Evolutionary conservation across 495 filamentous ascomycete species (phyloP), one percentile per base, ranked within the genome.

Genomic region (Viridothelium virens): DNA sequence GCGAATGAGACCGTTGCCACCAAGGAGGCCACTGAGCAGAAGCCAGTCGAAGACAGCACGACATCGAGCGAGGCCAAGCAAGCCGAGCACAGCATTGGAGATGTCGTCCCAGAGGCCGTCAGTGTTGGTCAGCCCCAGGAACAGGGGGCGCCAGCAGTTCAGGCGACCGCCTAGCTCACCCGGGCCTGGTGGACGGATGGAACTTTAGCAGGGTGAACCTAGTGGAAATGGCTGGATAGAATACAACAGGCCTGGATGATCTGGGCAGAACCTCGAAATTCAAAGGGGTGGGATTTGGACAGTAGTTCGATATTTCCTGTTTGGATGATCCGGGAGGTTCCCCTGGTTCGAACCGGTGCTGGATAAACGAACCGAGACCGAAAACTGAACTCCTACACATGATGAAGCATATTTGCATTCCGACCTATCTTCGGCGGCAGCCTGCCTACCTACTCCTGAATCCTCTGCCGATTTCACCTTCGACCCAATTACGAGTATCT

Each of bases 161-260:
- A 77, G 66, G 72, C 79, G 31, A 73, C 80, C 56, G 78, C 78
- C 63, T 83, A 79, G 74, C 70, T 59, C 34, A 11, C 61, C n/a
- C 11, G 53, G 5, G 48, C 10, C 46, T 33, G 59, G 10, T 46
- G 48, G 46, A 38, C 16, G 1, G 25, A 25, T 1, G 25, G 25
- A 25, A 25, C 25, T 25, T 25, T 25, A 25, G 1, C 25, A 25
- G 25, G 25, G 1, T 25, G 25, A 25, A 14, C 33, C 14, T 25
- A n/a, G 37, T 38, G 31, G n/a, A 56, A 56, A n/a, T n/a, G 18
- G 18, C 31, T 16, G 63, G 18, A 12, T 34, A 6, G 10, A 37
- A 1, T 63, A 3, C 18, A 39, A 39, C 62, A 34, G 14, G 25
- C 25, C 25, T 25, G 25, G 25, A 25, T 25, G 25, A 25, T 25